Conservation (phyloP, 2,329 filamentous ascomycete species). For the Shiraia sp. region DNA sequence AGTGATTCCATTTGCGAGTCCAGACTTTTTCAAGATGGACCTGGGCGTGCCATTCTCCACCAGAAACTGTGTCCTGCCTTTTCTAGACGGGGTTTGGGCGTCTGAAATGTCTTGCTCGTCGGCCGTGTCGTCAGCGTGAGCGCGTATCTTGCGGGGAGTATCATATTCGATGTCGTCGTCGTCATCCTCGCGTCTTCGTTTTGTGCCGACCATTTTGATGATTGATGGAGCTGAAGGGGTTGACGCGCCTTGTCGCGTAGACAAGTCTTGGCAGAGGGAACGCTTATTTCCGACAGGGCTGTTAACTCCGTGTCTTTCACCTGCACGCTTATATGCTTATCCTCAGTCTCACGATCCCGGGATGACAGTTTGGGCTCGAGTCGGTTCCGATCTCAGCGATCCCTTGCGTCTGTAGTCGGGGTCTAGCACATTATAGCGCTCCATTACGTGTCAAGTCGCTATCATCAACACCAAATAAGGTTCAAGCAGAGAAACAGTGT, state of each 20-base stretch:
- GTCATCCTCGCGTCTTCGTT: slow-evolving; percentile 34
- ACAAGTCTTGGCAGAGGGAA: no score
- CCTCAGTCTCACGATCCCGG: no score
- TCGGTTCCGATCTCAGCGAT: no score
- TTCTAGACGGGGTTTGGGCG: slow-evolving; percentile 37
- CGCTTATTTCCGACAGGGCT: no score
- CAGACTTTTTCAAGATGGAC: slow-evolving; percentile 40
- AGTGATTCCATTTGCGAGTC: slow-evolving; percentile 21
- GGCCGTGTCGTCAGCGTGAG: slow-evolving; percentile 14
- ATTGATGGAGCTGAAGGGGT: slow-evolving; percentile 8
- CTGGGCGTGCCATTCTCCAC: slow-evolving; percentile 35
- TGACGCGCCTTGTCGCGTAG: slow-evolving; percentile 30
- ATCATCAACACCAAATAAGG: no score
- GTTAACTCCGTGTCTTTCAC: no score
- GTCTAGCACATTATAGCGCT: no score
- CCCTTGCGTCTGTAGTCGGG: no score
- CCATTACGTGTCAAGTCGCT: neutral
- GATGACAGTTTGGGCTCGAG: no score
- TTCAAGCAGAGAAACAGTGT: no score
- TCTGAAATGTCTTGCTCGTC: slow-evolving; percentile 26
- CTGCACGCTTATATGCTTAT: no score
- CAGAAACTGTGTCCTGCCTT: slow-evolving; percentile 22
- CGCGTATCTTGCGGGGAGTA: slow-evolving; percentile 34
- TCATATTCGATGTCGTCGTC: slow-evolving; percentile 22
- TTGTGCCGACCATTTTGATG: slow-evolving; percentile 34